Evolutionary conservation across 208 protist genomes (phyloP), one percentile per base, ranked within the genome.

Genomic region (Trypanosoma vivax): DNA sequence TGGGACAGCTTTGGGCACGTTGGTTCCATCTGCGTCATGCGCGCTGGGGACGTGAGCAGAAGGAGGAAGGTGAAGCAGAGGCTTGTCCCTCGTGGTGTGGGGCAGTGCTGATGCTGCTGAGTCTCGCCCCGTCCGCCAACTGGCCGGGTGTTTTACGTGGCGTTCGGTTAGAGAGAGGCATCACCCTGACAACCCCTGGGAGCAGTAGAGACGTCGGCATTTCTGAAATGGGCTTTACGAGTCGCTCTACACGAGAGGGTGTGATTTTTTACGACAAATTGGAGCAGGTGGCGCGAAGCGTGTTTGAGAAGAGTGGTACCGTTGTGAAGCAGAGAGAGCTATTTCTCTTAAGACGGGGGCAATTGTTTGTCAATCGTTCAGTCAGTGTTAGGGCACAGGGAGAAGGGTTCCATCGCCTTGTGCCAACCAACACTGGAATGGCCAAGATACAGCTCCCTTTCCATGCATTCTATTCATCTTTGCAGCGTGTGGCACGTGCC

Each of bases 11-110:
- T n/a, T 58, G 85, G 11, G 63, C 41, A 7, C 74, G 83, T 30
- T 91, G 75, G 73, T 88, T 86, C 57, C 83, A 91, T 45, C 67
- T 91, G 21, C 76, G 80, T 18, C 79, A 84, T 66, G 62, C 67
- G 5, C 75, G 76, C 9, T 91, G 83, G 83, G 83, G 83, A 11
- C 59, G 73, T 3, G 54, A 85, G 68, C 54, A 42, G 47, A 24
- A 62, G 19, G 37, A 51, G 21, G 52, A 64, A 11, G 57, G 69
- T 7, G 78, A 84, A 51, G 71, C 59, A 21, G 64, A 73, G 38
- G 33, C 50, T 38, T 59, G 38, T 4, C 75, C 73, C 43, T 83
- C 76, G 19, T 83, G 76, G 71, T 65, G 73, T 46, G 61, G 57
- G 21, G 66, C 72, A 18, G 70, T 83, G 39, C 69, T 91, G 38